Percentiles rank a stretch among this genome's conserved stretches.
Evolutionary conservation across 306 rosid species (phyloP).

Genomic region (Medicago truncatula): DNA sequence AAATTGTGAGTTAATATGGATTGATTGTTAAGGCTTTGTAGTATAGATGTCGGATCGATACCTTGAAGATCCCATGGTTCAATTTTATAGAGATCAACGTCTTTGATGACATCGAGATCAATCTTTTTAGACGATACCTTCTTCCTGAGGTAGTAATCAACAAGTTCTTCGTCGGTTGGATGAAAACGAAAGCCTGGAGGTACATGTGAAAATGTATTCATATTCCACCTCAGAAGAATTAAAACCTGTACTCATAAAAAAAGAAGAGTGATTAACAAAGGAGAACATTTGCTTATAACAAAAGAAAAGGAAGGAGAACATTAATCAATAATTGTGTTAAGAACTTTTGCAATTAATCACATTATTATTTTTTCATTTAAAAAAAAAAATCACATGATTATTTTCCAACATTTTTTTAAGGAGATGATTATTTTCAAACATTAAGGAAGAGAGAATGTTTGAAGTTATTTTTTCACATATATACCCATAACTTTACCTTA

Average conservation of each 20-base stretch:
- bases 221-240: conserved; percentile 42
- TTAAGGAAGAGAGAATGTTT: not conserved
- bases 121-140: conserved; percentile 71
- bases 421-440: not conserved
- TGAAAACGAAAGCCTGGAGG: conserved; percentile 97
- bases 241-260: conserved; percentile 50
- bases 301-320: too few relatives aligned
- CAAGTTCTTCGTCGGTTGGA: conserved; percentile 95
- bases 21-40: too few relatives aligned
- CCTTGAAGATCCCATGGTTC: conserved; percentile 99
- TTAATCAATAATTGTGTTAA: not conserved
- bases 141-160: conserved; percentile 85
- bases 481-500: conserved; percentile 36
- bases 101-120: conserved; percentile 85
- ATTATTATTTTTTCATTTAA: too few relatives aligned
- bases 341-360: not conserved
- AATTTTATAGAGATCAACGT: conserved; percentile 83
- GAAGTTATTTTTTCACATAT: conserved; percentile 11
- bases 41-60: not conserved
- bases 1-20: too few relatives aligned
- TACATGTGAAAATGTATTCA: conserved; percentile 82
- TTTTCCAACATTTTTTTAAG: not conserved
- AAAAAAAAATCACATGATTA: not conserved
- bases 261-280: conserved; percentile 2
- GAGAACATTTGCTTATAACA: too few relatives aligned